Percentiles rank a stretch among this genome's conserved stretches.
Conservation (phyloP, 1,284 basidiomycete species). For the Malassezia pachydermatis region DNA sequence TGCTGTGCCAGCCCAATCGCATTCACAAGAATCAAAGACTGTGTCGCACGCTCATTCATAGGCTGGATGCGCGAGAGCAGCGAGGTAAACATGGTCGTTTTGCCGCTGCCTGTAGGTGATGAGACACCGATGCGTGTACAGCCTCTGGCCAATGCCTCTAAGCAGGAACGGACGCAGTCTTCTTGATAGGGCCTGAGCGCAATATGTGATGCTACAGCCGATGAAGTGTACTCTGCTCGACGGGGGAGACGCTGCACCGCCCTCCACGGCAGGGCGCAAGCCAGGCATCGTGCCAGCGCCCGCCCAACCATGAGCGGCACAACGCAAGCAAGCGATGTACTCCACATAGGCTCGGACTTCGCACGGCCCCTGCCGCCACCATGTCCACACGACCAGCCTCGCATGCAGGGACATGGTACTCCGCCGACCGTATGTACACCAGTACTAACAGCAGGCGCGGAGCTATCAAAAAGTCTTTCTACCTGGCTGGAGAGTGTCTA, state of each 20-base stretch:
- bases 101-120: conserved; percentile 71
- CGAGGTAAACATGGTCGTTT: conserved; percentile 69
- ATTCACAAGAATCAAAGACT: conserved; percentile 72
- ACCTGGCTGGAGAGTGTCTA: background rate
- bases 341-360: background rate
- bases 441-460: background rate
- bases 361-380: background rate
- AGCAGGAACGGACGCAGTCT: conserved; percentile 69
- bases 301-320: background rate
- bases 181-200: conserved; percentile 70
- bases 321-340: background rate
- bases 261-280: background rate
- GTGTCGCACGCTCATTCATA: conserved; percentile 34
- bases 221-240: too few species aligned
- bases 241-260: too few species aligned
- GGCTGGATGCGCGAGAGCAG: conserved; percentile 29
- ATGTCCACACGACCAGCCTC: conserved; percentile 8
- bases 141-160: conserved; percentile 59
- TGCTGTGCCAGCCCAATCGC: conserved; percentile 79
- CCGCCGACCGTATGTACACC: conserved; percentile 3
- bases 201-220: too few species aligned
- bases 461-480: background rate
- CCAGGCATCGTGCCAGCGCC: background rate
- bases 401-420: conserved; percentile 18
- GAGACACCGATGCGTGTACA: conserved; percentile 76